These are phyloP conservation scores for Musa beccarii DNA, from an alignment of 176 grass and related monocot genomes.

Conservation along the genomic window DNA sequence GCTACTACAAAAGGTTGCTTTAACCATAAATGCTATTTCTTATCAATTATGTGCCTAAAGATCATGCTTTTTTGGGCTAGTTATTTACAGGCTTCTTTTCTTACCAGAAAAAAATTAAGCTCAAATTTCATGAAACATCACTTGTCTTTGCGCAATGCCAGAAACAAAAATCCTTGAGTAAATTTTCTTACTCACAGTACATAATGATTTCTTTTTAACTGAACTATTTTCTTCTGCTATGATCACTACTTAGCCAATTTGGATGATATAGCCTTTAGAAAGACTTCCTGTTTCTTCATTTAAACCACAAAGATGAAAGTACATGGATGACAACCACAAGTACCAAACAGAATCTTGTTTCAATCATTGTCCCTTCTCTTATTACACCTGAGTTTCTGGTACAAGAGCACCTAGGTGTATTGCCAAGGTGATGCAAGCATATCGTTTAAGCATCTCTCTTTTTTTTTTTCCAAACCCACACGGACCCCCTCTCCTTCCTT, in stretches of 20 bases:
- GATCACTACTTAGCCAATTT: background rate
- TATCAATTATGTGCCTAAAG: background rate
- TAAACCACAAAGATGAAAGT: background rate
- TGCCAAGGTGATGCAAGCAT: no score
- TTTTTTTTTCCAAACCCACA: background rate
- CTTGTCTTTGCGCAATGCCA: background rate
- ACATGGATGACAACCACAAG: background rate
- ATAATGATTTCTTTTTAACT: no score
- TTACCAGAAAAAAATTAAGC: background rate
- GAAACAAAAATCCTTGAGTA: background rate
- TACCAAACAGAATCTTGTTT: background rate
- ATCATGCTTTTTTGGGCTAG: background rate
- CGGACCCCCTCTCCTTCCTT: no score
- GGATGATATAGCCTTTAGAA: background rate
- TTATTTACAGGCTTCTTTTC: background rate
- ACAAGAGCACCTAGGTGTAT: no score
- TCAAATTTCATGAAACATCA: background rate
- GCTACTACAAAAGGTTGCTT: slow-evolving; percentile 66
- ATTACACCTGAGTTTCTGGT: background rate
- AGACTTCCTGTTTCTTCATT: background rate
- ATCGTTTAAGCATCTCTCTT: background rate
- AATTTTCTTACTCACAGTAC: background rate
- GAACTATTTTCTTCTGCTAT: no score
- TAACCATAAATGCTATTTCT: background rate
- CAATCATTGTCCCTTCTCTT: background rate